These are phyloP conservation scores for Erodium texanum DNA, from an alignment of 441 rosid species.

Conservation along the genomic window DNA sequence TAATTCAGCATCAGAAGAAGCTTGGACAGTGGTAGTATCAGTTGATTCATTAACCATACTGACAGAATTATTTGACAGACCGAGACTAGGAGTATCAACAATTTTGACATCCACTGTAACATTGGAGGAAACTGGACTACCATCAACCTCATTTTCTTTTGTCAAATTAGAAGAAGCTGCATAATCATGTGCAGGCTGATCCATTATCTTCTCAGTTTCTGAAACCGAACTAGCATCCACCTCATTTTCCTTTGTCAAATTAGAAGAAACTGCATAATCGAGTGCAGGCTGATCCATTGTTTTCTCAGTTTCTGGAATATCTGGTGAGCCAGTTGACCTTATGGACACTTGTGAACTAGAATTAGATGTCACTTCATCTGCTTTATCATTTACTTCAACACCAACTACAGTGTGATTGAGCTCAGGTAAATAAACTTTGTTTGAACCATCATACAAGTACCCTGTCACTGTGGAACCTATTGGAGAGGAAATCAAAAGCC, in stretches of 20 bases:
- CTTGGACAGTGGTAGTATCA: slow-evolving; percentile 16
- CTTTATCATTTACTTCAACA: slow-evolving; percentile 18
- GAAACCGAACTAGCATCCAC: slow-evolving; percentile 14
- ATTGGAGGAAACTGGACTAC: slow-evolving; percentile 18
- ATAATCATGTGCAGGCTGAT: slow-evolving; percentile 8
- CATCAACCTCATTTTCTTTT: slow-evolving; percentile 17
- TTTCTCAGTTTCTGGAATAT: slow-evolving; percentile 10
- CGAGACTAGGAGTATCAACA: neutral
- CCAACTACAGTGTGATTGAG: slow-evolving; percentile 17
- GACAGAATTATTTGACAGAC: slow-evolving; percentile 9
- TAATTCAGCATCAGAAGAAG: slow-evolving; percentile 21
- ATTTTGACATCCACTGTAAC: slow-evolving; percentile 9
- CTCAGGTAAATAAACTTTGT: slow-evolving; percentile 16
- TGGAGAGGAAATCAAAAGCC: slow-evolving; percentile 54
- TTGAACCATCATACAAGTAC: slow-evolving; percentile 43
- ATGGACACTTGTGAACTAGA: slow-evolving; percentile 13
- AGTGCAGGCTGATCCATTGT: slow-evolving; percentile 7
- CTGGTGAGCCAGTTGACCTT: slow-evolving; percentile 17
- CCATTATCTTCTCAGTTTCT: slow-evolving; percentile 3
- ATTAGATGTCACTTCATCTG: slow-evolving; percentile 10
- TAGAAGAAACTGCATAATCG: slow-evolving; percentile 9
- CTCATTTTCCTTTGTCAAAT: slow-evolving; percentile 19
- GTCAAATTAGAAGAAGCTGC: slow-evolving; percentile 12
- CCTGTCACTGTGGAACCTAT: slow-evolving; percentile 42
- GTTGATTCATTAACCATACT: slow-evolving; percentile 19